Base-by-base conservation (phyloP, 352 stramenopile species). In the Blastocystis sp. region DNA sequence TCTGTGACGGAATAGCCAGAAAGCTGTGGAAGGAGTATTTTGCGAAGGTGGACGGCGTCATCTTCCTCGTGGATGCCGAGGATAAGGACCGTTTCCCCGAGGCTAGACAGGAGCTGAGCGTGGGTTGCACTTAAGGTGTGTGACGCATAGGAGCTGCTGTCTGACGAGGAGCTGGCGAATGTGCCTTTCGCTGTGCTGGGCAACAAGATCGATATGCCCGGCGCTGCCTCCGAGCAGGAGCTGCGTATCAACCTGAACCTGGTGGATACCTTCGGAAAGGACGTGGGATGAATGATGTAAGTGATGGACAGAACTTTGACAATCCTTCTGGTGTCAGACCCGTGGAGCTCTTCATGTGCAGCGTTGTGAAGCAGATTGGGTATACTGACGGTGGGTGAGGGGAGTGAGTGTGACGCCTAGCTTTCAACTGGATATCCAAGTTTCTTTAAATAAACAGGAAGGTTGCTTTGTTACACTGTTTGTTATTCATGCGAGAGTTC, bases 301-400 rank as follows among this genome's bases (percentile, higher is more conserved):
- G 67, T 64, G 61, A 76, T 9, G 62, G 78, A 59, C 90, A 88
- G 43, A 91, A 90, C 64, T 88, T 90, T 45, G 74, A 88, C 28
- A 59, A 67, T 23, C 59, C 76, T 53, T 81, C 86, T 34, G 90
- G 89, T 23, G 88, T 92, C 66, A 93, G 71, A 92, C 94, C 95
- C 45, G 98, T 99, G 88, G 97, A 99, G 90, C 92, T 99, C 61
- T 99, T 98, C 93, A 99, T 99, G 97, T 99, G 96, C 91, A 98
- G 95, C 82, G 97, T 99, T 41, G 95, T 98, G 88, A 94, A 95
- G 92, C 94, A 95, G 93, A 45, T 56, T 41, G 52, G 23, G 1
- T 81, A 45, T 23, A 65, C 28, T 45, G 52, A 81, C 21, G 40
- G 41, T 65, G 41, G 1, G 66, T 56, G 3, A 7, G 14, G 45